Evolutionary conservation across 495 filamentous ascomycete genomes (phyloP), one percentile per base, ranked within the genome.

Genomic region (Jackrogersella minutella): DNA sequence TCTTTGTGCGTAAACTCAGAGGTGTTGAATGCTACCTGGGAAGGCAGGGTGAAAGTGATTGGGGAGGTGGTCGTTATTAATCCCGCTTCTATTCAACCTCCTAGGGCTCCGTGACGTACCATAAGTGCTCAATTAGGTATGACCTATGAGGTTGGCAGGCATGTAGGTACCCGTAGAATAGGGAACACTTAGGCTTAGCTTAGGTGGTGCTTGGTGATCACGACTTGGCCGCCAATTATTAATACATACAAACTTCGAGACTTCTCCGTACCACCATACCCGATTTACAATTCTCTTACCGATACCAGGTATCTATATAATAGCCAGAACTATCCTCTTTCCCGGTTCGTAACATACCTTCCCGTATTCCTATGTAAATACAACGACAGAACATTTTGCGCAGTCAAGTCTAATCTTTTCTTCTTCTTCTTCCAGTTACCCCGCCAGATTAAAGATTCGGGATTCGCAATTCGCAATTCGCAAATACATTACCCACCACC

Each of bases 241-340:
- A 70, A 70, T 70, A 61, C 58, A 70, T 70, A 61, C 58, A 53
- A 61, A 68, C 43, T 58, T 36, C 43, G 41, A 56, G 36, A 56
- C 49, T n/a, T 19, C 31, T 33, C 54, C 65, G 65, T 68, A 54
- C 41, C 46, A 68, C 59, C 58, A 63, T 62, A 61, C 58, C 64
- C 17, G 26, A n/a, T n/a, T n/a, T n/a, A n/a, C n/a, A n/a, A n/a
- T n/a, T n/a, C n/a, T n/a, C n/a, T n/a, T n/a, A n/a, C n/a, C 19
- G 37, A 34, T 9, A 49, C 2, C 52, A 54, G 7, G 51, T 34
- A n/a, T 54, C 41, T 46, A 61, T 61, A 61, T 61, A 67, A 61
- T 49, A 56, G 6, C 40, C 36, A 53, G 50, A 47, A 24, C 34
- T 58, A 51, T 62, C 64, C 58, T 54, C 53, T 49, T 53, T n/a